Conservation (phyloP, 177 flowering plant species). For the Vitis hybrid region DNA sequence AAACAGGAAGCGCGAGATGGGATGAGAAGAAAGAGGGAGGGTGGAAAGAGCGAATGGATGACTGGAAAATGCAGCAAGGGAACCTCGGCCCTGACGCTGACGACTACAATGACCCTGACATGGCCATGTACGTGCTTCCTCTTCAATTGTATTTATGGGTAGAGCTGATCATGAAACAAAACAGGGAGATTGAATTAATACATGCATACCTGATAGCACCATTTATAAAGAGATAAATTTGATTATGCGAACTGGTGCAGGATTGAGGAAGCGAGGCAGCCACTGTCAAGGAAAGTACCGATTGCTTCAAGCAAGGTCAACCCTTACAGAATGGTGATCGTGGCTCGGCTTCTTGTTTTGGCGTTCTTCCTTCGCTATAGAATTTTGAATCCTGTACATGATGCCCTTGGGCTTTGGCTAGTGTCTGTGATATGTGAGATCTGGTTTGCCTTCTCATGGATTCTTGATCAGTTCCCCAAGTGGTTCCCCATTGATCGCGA, state of each 20-base stretch:
- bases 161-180: neutral
- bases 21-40: conserved; percentile 84
- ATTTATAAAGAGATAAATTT: neutral
- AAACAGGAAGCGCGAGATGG: conserved; percentile 79
- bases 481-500: conserved; percentile 96
- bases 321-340: conserved; percentile 89
- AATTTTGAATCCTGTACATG: conserved; percentile 81
- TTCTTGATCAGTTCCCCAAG: conserved; percentile 96
- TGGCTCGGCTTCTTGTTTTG: conserved; percentile 68
- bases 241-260: conserved; percentile 36
- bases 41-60: conserved; percentile 93
- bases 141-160: neutral
- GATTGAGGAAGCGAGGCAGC: conserved; percentile 93
- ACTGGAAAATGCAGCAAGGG: conserved; percentile 93
- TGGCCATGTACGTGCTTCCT: conserved; percentile 51
- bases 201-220: too few relatives aligned
- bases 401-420: conserved; percentile 90
- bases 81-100: conserved; percentile 64
- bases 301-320: conserved; percentile 91
- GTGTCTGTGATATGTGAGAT: conserved; percentile 86
- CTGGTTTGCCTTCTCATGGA: conserved; percentile 96
- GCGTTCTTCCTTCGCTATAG: conserved; percentile 82
- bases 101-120: conserved; percentile 62
- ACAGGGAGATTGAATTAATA: too few relatives aligned
- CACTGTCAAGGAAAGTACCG: conserved; percentile 88